Evolutionary conservation across 202 grass and related monocot genomes (phyloP).

Genomic region (Setaria viridis): DNA sequence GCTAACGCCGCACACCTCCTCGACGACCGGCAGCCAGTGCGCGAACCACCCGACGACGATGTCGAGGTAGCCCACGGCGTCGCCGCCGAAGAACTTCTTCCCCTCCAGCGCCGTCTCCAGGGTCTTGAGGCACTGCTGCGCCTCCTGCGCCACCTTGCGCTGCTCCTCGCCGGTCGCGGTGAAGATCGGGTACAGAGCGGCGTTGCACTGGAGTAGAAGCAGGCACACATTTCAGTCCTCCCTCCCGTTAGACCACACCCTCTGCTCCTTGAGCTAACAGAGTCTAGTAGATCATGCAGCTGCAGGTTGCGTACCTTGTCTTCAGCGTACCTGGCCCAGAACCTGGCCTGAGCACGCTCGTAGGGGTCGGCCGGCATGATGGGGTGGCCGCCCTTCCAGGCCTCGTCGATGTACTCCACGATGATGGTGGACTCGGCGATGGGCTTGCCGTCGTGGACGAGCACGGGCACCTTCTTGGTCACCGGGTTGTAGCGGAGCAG

Average conservation of each 20-base stretch:
- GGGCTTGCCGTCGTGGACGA: constrained; percentile 64
- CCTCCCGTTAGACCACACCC: neutral
- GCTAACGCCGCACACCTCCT: constrained; percentile 43
- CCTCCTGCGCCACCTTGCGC: constrained; percentile 47
- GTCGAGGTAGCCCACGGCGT: constrained; percentile 59
- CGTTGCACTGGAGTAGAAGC: constrained; percentile 23
- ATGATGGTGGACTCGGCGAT: constrained; percentile 64
- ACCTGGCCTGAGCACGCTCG: constrained; percentile 59
- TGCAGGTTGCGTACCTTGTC: constrained; percentile 52
- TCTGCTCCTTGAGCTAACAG: neutral
- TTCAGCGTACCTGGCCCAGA: constrained; percentile 68
- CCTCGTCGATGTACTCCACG: constrained; percentile 76
- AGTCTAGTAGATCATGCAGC: neutral
- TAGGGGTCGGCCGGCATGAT: constrained; percentile 73
- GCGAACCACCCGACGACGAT: constrained; percentile 56
- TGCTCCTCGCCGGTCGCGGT: constrained; percentile 42
- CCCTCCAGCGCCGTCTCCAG: constrained; percentile 59
- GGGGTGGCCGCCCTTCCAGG: constrained; percentile 58
- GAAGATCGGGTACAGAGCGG: constrained; percentile 49
- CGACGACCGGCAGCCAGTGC: constrained; percentile 55
- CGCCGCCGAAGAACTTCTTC: constrained; percentile 67
- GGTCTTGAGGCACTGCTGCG: constrained; percentile 49
- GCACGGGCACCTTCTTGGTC: constrained; percentile 75
- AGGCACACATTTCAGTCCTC: neutral
- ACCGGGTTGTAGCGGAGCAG: constrained; percentile 72